Conservation (phyloP, 2,329 filamentous ascomycete genomes). For the Ampelomyces quisqualis region DNA sequence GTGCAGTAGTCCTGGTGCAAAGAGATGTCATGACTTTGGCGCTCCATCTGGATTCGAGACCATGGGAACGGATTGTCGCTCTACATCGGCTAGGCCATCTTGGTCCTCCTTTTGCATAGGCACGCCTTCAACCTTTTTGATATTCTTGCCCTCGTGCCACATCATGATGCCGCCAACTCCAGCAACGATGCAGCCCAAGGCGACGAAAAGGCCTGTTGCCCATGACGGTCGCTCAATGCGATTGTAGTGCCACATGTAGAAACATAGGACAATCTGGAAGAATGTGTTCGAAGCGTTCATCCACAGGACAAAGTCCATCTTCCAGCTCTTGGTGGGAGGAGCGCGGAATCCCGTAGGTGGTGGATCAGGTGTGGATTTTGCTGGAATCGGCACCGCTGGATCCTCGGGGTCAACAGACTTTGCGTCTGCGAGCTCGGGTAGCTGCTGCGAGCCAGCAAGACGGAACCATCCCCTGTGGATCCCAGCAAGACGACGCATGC, state of each 20-base stretch:
- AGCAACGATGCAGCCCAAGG: constrained; percentile 68
- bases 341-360: constrained; percentile 73
- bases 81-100: constrained; percentile 22
- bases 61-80: constrained; percentile 22
- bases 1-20: constrained; percentile 14
- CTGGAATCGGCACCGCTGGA: constrained; percentile 62
- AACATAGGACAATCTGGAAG: constrained; percentile 70
- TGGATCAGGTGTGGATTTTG: constrained; percentile 61
- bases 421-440: constrained; percentile 43
- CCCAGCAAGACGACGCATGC: constrained; percentile 68
- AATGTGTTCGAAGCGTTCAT: constrained; percentile 77
- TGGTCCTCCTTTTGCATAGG: constrained; percentile 30
- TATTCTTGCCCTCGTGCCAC: constrained; percentile 64
- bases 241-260: constrained; percentile 82
- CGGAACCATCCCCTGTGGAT: constrained; percentile 77
- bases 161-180: constrained; percentile 68
- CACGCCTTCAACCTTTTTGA: constrained; percentile 44
- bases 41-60: constrained; percentile 17
- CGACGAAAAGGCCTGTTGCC: constrained; percentile 78
- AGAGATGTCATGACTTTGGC: constrained; percentile 22
- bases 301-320: constrained; percentile 78
- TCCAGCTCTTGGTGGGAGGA: constrained; percentile 68
- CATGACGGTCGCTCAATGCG: constrained; percentile 72
- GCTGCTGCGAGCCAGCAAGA: constrained; percentile 63
- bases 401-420: constrained; percentile 39